Evolutionary conservation across 306 rosid genomes (phyloP).

Genomic region (Rubus parviflorus): DNA sequence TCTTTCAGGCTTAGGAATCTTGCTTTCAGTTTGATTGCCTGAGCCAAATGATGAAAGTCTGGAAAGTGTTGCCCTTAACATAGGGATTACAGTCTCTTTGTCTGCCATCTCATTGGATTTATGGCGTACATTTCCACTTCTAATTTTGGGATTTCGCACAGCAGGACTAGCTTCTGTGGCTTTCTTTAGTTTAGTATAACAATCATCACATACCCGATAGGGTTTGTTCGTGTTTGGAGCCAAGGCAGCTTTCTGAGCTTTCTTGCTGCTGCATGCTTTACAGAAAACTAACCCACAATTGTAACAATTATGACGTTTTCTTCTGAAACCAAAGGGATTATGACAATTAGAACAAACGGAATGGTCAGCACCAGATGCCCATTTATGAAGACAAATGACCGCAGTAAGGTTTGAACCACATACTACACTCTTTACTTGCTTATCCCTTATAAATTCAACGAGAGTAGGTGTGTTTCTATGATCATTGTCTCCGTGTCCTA

Average conservation of each 20-base stretch:
- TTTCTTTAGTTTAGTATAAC: constrained; percentile 69
- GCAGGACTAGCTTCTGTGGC: constrained; percentile 46
- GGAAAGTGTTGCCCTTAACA: constrained; percentile 55
- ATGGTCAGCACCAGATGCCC: constrained; percentile 81
- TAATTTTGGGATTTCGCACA: constrained; percentile 43
- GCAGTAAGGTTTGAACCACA: constrained; percentile 95
- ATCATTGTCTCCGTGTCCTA: constrained; percentile 87
- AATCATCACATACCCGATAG: constrained; percentile 89
- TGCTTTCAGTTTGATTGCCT: constrained; percentile 47
- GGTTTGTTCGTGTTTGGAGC: constrained; percentile 76
- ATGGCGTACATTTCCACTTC: constrained; percentile 34
- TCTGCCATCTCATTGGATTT: constrained; percentile 36
- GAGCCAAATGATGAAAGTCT: constrained; percentile 86
- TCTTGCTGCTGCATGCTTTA: constrained; percentile 81
- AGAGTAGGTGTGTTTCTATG: constrained; percentile 75
- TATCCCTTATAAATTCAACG: constrained; percentile 64
- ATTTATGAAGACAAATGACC: constrained; percentile 82
- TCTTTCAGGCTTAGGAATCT: constrained; percentile 43
- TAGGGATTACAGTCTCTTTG: constrained; percentile 46
- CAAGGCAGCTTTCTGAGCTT: constrained; percentile 81
- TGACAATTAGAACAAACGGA: constrained; percentile 75
- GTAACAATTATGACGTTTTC: constrained; percentile 96
- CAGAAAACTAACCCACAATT: constrained; percentile 94
- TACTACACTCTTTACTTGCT: constrained; percentile 68
- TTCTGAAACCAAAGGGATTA: constrained; percentile 81